Percentiles rank a stretch among this genome's conserved stretches.
These are phyloP conservation scores for Pseudogymnoascus sp. DNA, from an alignment of 2,329 filamentous ascomycete species.

Conservation along the genomic window DNA sequence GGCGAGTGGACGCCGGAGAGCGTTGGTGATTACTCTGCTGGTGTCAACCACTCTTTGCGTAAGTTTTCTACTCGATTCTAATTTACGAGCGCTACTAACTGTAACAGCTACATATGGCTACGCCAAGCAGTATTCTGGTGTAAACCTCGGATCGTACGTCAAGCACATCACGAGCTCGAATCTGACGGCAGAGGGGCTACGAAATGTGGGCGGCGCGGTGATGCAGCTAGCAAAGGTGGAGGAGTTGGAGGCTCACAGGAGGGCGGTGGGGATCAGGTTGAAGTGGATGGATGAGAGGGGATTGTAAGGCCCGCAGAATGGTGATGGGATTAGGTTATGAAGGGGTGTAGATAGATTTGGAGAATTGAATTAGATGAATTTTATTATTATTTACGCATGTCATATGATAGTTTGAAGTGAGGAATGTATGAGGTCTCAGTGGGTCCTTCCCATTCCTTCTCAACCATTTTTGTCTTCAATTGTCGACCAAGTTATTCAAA, in stretches of 20 bases:
- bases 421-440: too few relatives aligned
- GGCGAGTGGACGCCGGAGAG: conserved; percentile 96
- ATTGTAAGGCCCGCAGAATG: conserved; percentile 10
- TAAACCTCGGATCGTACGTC: conserved; percentile 90
- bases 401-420: too few relatives aligned
- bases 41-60: conserved; percentile 96
- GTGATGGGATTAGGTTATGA: too few relatives aligned
- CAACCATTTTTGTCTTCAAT: too few relatives aligned
- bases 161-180: conserved; percentile 97
- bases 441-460: too few relatives aligned
- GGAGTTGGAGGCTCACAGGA: conserved; percentile 85
- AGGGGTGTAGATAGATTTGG: too few relatives aligned
- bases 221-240: conserved; percentile 95
- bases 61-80: conserved; percentile 39
- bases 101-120: conserved; percentile 85
- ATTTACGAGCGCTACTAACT: conserved; percentile 8
- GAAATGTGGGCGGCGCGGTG: conserved; percentile 78
- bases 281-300: conserved; percentile 34
- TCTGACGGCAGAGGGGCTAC: conserved; percentile 74
- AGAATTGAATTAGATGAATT: too few relatives aligned
- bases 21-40: conserved; percentile 95
- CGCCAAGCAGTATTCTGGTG: conserved; percentile 95
- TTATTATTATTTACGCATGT: too few relatives aligned
- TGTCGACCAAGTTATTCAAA: too few relatives aligned
- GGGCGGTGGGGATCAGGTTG: conserved; percentile 60